phyloP scores from a whole-genome alignment of 108 stramenopile species.

The Nitzschia sp. region DNA sequence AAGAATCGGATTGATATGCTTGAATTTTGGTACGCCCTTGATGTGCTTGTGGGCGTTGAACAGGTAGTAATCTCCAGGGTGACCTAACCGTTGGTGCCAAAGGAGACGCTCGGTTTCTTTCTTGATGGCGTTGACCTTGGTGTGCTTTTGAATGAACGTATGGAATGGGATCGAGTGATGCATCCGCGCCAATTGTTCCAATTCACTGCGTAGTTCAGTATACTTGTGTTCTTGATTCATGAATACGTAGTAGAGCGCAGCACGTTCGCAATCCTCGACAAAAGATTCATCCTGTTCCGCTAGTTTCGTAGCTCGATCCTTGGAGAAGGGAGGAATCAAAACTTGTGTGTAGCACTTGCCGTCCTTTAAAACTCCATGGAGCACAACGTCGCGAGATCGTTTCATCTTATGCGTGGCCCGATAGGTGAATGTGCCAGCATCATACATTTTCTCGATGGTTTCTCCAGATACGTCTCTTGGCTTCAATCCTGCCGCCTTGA shows the following conservation, averaged over 20 bases:
- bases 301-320: background rate
- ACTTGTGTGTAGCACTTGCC: background rate
- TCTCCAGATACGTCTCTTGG: background rate
- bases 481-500: background rate
- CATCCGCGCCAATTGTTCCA: background rate
- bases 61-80: constrained; percentile 19
- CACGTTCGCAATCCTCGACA: background rate
- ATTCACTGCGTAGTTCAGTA: background rate
- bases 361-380: background rate
- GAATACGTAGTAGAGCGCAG: background rate
- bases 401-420: background rate
- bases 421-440: background rate
- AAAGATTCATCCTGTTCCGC: background rate
- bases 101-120: background rate
- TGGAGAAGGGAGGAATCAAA: background rate
- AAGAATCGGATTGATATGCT: background rate
- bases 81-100: constrained; percentile 28
- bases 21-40: constrained; percentile 25
- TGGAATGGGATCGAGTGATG: background rate
- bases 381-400: background rate
- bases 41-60: constrained; percentile 28
- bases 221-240: background rate
- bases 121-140: background rate
- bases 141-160: background rate
- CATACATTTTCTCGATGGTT: background rate